phyloP scores from a whole-genome alignment of 2,329 filamentous ascomycete species.

The Diaporthe sp. region DNA sequence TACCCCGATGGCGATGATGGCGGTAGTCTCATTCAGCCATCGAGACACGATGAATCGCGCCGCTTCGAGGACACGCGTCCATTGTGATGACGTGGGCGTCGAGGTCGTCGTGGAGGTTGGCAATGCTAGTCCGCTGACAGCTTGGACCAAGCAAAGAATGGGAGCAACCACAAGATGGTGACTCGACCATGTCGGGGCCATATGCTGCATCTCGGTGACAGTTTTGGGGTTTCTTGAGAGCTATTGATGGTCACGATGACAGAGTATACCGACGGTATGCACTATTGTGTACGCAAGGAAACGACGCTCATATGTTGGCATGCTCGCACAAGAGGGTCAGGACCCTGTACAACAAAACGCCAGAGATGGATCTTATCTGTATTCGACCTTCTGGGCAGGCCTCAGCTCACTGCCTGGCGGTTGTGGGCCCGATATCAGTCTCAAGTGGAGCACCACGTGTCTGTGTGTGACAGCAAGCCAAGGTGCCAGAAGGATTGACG shows the following conservation, averaged over 20 bases:
- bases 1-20: not conserved
- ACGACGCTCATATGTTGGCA: not conserved
- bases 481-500: conserved; percentile 17
- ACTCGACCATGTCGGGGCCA: not conserved
- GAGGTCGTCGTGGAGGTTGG: not conserved
- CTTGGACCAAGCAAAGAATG: not conserved
- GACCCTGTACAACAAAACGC: not conserved
- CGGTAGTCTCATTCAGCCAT: conserved; percentile 6
- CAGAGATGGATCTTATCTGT: not conserved
- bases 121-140: not conserved
- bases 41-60: not conserved
- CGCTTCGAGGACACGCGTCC: not conserved
- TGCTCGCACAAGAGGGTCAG: not conserved
- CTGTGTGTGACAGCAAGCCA: conserved; percentile 9
- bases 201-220: not conserved
- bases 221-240: too few species aligned
- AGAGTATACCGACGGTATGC: not conserved
- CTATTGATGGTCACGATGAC: too few species aligned
- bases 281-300: too few species aligned
- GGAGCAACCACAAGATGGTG: not conserved
- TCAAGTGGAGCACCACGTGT: conserved; percentile 23
- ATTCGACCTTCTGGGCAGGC: not conserved
- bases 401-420: conserved; percentile 20
- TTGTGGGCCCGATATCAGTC: not conserved
- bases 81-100: not conserved